Base-by-base conservation (phyloP, 1,139 yeast species). In the Debaryomycetaceae sp. region DNA sequence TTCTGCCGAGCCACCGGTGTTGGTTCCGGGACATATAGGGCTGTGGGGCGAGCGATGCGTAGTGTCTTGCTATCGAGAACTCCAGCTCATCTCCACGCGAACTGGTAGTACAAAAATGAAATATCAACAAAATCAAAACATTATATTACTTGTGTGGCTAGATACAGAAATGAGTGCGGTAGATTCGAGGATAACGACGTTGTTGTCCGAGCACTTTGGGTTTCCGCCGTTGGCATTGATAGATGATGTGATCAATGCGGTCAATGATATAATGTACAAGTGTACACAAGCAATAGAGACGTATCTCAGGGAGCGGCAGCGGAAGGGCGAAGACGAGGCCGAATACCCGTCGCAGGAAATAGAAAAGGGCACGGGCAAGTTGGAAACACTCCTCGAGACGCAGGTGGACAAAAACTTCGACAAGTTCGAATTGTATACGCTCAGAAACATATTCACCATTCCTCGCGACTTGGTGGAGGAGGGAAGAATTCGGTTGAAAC, bases 161-260 rank as follows among this genome's bases (percentile, higher is more conserved):
- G 24, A 22, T 36, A 11, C 9, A 20, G n/a, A 37, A 17, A 43
- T 41, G 44, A 36, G 45, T 38, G 65, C 67, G 1, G 74, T 76
- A 6, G 78, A 72, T 43, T 62, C 66, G 55, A 64, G 73, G 39
- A 68, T 80, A 24, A 78, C 83, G 20, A 77, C 83, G 38, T 64
- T 87, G 34, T 69, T 91, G 45, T 87, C 96, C 0, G 97, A 90
- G 61, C 97, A 89, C 59, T 68, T 91, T 40, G 96, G 89, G 31
- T 88, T 80, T 58, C 88, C 95, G 6, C 96, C 97, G 0, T 76
- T 90, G n/a, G 81, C 93, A 1, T 69, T 90, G 24, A 78, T 91
- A 6, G 97, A 91, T 58, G 97, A 90, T 58, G 84, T 91, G 17
- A 88, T 91, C 56, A 90, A 90, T 63, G 88, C 91, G 1, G 95